Evolutionary conservation across 139 green algal genomes (phyloP), one percentile per base, ranked within the genome.

Genomic region (Marvania coccoides): DNA sequence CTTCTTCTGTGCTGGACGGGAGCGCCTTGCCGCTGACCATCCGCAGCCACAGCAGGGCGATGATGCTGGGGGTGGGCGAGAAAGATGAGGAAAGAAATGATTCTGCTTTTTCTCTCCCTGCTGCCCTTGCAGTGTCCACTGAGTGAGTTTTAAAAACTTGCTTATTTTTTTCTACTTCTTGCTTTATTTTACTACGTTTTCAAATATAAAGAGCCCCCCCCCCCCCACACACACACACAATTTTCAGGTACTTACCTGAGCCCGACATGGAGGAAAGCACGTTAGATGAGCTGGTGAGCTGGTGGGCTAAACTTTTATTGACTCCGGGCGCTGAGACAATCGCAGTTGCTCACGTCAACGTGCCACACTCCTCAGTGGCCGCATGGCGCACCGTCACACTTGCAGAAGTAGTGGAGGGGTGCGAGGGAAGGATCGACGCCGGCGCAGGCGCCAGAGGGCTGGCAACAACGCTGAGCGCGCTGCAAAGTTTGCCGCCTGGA

Each of bases 181-280:
- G n/a, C n/a, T n/a, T n/a, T n/a, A n/a, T n/a, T n/a, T n/a, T n/a
- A n/a, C n/a, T n/a, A n/a, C n/a, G n/a, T n/a, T n/a, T n/a, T n/a
- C n/a, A n/a, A n/a, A n/a, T n/a, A n/a, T n/a, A n/a, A n/a, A n/a
- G n/a, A n/a, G n/a, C n/a, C n/a, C n/a, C n/a, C n/a, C n/a, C n/a
- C n/a, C n/a, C n/a, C n/a, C n/a, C n/a, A n/a, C n/a, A n/a, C n/a
- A n/a, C n/a, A n/a, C n/a, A n/a, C n/a, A n/a, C n/a, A n/a, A n/a
- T n/a, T n/a, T n/a, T n/a, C n/a, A n/a, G n/a, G n/a, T 66, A 66
- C 39, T 53, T 66, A 1, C 59, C 59, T 39, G 59, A 66, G 3
- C 57, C 57, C 13, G 57, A 64, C 26, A 6, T 19, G 13, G 57
- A 71, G 61, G 56, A 64, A 13, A 35, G 37, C 14, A 65, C 39